phyloP scores from a whole-genome alignment of 2,329 filamentous ascomycete genomes.

The Diaporthe aspalathi region DNA sequence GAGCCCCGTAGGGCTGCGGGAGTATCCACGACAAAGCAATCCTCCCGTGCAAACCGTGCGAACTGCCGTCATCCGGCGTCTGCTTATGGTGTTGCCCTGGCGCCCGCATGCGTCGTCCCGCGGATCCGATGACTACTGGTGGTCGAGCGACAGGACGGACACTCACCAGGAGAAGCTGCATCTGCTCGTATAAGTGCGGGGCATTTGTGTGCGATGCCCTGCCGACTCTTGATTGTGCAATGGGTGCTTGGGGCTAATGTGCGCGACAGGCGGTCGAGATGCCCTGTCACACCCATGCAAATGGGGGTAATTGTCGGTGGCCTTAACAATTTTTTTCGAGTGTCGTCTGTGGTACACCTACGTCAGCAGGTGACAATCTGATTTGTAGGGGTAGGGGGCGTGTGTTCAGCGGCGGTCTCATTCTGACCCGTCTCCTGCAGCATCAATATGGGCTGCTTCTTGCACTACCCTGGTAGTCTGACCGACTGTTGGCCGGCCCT shows the following conservation, averaged over 20 bases:
- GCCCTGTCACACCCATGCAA: neutral
- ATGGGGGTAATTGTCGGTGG: slow-evolving; percentile 33
- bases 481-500: slow-evolving; percentile 22
- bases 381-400: slow-evolving; percentile 11
- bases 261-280: slow-evolving; percentile 8
- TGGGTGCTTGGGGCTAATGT: slow-evolving; percentile 5
- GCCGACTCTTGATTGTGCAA: slow-evolving; percentile 6
- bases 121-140: neutral
- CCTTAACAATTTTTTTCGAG: slow-evolving; percentile 31
- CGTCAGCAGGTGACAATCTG: slow-evolving; percentile 26
- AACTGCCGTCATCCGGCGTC: slow-evolving; percentile 16
- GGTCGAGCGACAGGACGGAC: slow-evolving; percentile 10
- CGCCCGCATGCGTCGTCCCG: neutral
- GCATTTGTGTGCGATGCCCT: neutral
- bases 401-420: slow-evolving; percentile 16
- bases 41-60: slow-evolving; percentile 30
- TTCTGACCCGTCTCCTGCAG: slow-evolving; percentile 26
- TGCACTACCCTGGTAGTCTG: slow-evolving; percentile 26
- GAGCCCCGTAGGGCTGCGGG: slow-evolving; percentile 31
- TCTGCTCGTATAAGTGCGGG: slow-evolving; percentile 14
- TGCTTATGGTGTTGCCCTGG: neutral
- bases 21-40: slow-evolving; percentile 28
- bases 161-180: slow-evolving; percentile 4
- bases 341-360: slow-evolving; percentile 12
- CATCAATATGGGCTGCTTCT: neutral